Percentiles rank a stretch among this genome's conserved stretches.
Evolutionary conservation across 2,329 filamentous ascomycete genomes (phyloP).

Genomic region (Leptographium galeiforme): DNA sequence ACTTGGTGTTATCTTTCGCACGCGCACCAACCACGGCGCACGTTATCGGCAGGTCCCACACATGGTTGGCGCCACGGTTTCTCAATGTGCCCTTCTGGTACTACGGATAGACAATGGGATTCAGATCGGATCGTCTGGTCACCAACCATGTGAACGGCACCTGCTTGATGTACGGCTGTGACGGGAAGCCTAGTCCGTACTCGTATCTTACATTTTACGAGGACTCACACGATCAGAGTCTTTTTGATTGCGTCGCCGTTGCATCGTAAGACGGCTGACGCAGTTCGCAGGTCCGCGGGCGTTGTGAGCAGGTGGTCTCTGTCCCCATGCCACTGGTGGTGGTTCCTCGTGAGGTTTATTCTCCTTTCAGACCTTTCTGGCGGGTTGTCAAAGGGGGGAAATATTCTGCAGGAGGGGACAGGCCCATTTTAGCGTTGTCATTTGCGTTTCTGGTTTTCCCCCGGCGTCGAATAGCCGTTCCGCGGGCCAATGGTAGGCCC

Average conservation of each 20-base stretch:
- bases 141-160: too few species aligned
- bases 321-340: too few species aligned
- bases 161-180: too few species aligned
- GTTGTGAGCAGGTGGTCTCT: too few species aligned
- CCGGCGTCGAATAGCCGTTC: constrained; percentile 18
- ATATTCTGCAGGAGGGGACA: background rate
- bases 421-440: constrained; percentile 8
- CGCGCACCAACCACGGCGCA: background rate
- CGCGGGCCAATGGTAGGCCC: constrained; percentile 25
- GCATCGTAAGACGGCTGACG: too few species aligned
- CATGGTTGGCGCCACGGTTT: background rate
- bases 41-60: background rate
- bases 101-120: background rate
- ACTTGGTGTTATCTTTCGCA: background rate
- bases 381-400: background rate
- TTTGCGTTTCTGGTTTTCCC: constrained; percentile 1
- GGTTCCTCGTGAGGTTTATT: too few species aligned
- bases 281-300: too few species aligned
- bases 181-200: too few species aligned
- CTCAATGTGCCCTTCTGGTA: background rate
- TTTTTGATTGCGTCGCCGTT: too few species aligned
- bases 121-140: background rate
- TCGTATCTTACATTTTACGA: too few species aligned
- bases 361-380: background rate
- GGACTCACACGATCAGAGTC: too few species aligned